Evolutionary conservation across 2,329 filamentous ascomycete species (phyloP), one percentile per base, ranked within the genome.

Genomic region (Alternaria novae-zelandiae): DNA sequence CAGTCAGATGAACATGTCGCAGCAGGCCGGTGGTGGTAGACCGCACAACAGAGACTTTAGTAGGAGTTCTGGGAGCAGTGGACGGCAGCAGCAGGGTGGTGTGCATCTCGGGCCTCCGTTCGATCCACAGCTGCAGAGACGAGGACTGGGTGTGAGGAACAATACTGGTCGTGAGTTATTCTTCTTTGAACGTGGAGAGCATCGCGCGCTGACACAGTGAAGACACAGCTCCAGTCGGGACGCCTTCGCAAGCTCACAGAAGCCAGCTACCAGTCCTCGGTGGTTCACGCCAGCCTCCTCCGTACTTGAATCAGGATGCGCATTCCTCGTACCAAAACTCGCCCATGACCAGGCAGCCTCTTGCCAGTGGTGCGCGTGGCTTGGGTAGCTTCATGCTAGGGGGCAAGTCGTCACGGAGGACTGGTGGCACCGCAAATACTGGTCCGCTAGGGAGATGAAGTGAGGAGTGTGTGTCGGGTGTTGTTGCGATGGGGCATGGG

Each of bases 281-380:
- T 12, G 69, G 71, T 8, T 63, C 65, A 53, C 74, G 73, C 62
- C 73, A 71, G 45, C 73, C 72, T 32, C 64, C 72, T 44, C 64
- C 65, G 7, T 68, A 69, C 15, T 60, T 68, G n/a, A 68, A 59
- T 51, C 63, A 59, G 3, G 65, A 73, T 26, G 51, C 57, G 9
- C 65, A 66, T 23, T 63, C 70, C 21, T 44, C 67, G n/a, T 76
- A 78, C 47, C 74, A 74, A 21, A 67, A 73, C 11, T 75, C 78
- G 11, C 78, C 79, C 1, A 70, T 77, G 17, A 68, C 68, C 36
- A 72, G 79, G 49, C 78, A 78, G 43, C 70, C 78, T 12, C 59
- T 82, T 5, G 67, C 69, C n/a, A 68, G 50, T 15, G 69, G 71
- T 17, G 54, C 65, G 20, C 58, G 65, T 13, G 64, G 64, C 11